A percentile compares a stretch with the other conserved stretches of the same genome.
Conservation (phyloP, 2,329 filamentous ascomycete genomes). For the Exophiala lecanii-corni region DNA sequence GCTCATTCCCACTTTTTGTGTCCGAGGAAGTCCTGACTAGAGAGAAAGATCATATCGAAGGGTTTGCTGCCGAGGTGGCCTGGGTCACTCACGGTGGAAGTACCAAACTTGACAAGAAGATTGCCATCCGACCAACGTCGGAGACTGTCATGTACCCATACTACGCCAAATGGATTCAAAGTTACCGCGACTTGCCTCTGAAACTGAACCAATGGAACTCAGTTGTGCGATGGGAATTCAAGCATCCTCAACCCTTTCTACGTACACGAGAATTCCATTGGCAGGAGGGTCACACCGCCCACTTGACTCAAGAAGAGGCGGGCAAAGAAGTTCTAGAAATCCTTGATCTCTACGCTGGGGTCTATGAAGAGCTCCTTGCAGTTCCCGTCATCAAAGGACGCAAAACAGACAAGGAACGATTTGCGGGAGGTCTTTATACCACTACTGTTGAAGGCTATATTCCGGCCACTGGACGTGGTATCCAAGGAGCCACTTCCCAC, state of each 20-base stretch:
- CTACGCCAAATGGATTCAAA: constrained; percentile 95
- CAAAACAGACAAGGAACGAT: constrained; percentile 98
- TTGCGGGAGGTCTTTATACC: constrained; percentile 93
- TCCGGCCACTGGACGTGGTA: constrained; percentile 88
- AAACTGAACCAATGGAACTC: constrained; percentile 98
- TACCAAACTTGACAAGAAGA: constrained; percentile 79
- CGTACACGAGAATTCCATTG: constrained; percentile 93
- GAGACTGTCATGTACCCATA: constrained; percentile 91
- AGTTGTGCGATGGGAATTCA: constrained; percentile 93
- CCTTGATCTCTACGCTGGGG: constrained; percentile 82
- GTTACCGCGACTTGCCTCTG: constrained; percentile 88
- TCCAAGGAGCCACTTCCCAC: constrained; percentile 94
- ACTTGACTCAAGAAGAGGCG: constrained; percentile 77
- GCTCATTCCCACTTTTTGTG: constrained; percentile 94
- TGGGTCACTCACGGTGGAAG: constrained; percentile 67
- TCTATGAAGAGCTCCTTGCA: constrained; percentile 91
- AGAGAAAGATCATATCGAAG: constrained; percentile 96
- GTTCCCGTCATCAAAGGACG: constrained; percentile 88
- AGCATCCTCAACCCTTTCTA: constrained; percentile 80
- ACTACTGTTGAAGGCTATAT: constrained; percentile 97
- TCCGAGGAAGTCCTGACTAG: constrained; percentile 78
- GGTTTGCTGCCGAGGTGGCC: constrained; percentile 74
- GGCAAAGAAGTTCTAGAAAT: constrained; percentile 87
- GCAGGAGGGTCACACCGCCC: constrained; percentile 95
- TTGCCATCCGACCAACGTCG: constrained; percentile 64